A percentile compares a stretch with the other conserved stretches of the same genome.
These are phyloP conservation scores for Trametes maxima DNA, from an alignment of 768 basidiomycete species.

Conservation along the genomic window DNA sequence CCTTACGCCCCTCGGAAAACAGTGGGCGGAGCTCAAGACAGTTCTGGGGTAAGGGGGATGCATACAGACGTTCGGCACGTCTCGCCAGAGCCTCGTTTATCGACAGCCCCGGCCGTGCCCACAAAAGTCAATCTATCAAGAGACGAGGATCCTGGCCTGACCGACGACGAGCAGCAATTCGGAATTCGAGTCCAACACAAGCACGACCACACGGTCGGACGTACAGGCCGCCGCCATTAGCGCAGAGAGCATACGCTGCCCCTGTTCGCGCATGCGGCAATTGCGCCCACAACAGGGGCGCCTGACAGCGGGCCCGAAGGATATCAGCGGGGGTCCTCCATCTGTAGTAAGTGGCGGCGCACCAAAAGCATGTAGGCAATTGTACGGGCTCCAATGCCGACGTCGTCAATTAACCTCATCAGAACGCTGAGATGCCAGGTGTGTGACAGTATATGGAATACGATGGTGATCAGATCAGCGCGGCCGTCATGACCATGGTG, in stretches of 20 bases:
- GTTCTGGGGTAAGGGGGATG: too few relatives aligned
- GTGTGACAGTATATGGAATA: conserved; percentile 10
- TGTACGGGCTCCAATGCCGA: background rate
- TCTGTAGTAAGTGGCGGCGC: background rate
- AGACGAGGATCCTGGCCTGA: background rate
- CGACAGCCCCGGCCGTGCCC: too few relatives aligned
- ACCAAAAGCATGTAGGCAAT: background rate
- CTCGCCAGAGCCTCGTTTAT: too few relatives aligned
- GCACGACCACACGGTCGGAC: background rate
- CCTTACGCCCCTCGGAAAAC: too few relatives aligned
- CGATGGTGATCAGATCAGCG: conserved; percentile 9
- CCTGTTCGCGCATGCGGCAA: background rate
- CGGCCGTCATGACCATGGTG: background rate
- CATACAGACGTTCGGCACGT: too few relatives aligned
- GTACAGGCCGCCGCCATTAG: background rate
- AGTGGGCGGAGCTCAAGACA: too few relatives aligned
- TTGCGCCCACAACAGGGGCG: background rate
- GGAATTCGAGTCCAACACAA: background rate
- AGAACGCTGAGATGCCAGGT: conserved; percentile 3
- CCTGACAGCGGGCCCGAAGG: background rate
- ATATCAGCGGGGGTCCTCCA: background rate
- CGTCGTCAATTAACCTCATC: conserved; percentile 10
- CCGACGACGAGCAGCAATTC: background rate
- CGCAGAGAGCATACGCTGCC: background rate
- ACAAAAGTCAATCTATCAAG: too few relatives aligned